Conservation (phyloP, 2,329 filamentous ascomycete genomes). For the Parasarocladium wereldwijsianum region DNA sequence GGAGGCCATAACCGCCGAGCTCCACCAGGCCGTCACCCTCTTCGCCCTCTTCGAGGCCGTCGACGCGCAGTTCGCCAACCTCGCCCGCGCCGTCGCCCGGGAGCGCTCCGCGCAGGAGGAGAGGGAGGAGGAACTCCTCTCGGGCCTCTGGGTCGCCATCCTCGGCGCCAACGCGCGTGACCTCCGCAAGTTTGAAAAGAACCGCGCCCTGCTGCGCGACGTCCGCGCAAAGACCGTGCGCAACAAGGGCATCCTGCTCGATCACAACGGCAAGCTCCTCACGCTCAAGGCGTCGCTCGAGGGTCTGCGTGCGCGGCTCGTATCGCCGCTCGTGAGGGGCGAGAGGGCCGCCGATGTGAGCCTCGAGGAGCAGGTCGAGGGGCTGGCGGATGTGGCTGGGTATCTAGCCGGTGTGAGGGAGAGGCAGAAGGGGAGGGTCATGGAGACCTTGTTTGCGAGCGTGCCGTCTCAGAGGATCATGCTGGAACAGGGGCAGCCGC, state of each 20-base stretch:
- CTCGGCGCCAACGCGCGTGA: slow-evolving; percentile 61
- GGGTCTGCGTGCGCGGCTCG: slow-evolving; percentile 66
- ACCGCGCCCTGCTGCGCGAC: slow-evolving; percentile 62
- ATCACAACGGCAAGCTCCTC: slow-evolving; percentile 73
- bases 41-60: slow-evolving; percentile 87
- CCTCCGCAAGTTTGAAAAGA: slow-evolving; percentile 85
- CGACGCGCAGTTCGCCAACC: slow-evolving; percentile 78
- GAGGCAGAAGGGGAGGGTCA: slow-evolving; percentile 67
- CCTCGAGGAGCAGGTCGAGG: slow-evolving; percentile 73
- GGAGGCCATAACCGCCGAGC: slow-evolving; percentile 73
- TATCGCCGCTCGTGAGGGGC: slow-evolving; percentile 67
- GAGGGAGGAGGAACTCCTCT: slow-evolving; percentile 66
- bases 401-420: slow-evolving; percentile 65
- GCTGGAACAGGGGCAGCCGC: slow-evolving; percentile 13
- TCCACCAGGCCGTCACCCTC: slow-evolving; percentile 64
- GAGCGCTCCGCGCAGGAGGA: slow-evolving; percentile 73
- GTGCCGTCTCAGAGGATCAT: slow-evolving; percentile 16
- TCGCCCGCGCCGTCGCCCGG: slow-evolving; percentile 71
- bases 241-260: slow-evolving; percentile 76
- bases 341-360: slow-evolving; percentile 54
- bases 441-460: slow-evolving; percentile 62
- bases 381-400: slow-evolving; percentile 64
- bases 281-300: slow-evolving; percentile 79
- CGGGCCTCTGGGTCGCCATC: slow-evolving; percentile 72
- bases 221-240: slow-evolving; percentile 71